A percentile compares a stretch with the other conserved stretches of the same genome.
phyloP scores from a whole-genome alignment of 1,139 yeast species.

The Sugiyamaella castrensis region DNA sequence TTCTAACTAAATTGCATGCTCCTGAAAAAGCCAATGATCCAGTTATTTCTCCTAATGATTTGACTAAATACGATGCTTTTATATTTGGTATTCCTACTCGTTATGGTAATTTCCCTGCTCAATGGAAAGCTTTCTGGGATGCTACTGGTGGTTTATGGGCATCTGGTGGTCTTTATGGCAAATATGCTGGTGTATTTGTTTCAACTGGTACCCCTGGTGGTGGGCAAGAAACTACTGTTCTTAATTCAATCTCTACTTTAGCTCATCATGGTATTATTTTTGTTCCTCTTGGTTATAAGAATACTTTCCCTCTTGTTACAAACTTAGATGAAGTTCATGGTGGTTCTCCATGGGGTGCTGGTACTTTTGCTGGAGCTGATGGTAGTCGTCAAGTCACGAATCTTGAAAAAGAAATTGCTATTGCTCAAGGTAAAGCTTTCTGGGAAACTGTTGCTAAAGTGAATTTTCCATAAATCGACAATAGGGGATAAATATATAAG shows the following conservation, averaged over 20 bases:
- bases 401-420: conserved; percentile 63
- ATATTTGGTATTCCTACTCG: conserved; percentile 82
- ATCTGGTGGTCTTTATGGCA: conserved; percentile 67
- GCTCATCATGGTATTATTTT: conserved; percentile 78
- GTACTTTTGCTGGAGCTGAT: conserved; percentile 72
- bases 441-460: conserved; percentile 42
- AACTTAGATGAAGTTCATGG: conserved; percentile 72
- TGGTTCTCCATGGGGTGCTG: conserved; percentile 89
- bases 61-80: conserved; percentile 67
- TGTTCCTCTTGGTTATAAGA: conserved; percentile 77
- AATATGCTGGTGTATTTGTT: conserved; percentile 71
- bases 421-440: conserved; percentile 62
- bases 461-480: neutral
- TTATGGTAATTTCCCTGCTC: conserved; percentile 79
- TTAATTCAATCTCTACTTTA: conserved; percentile 62
- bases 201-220: conserved; percentile 84
- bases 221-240: conserved; percentile 72
- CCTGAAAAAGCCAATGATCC: conserved; percentile 69
- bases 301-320: conserved; percentile 56
- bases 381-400: conserved; percentile 73
- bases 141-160: conserved; percentile 84
- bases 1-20: conserved; percentile 59
- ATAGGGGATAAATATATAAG: too few relatives aligned
- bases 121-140: conserved; percentile 80
- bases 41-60: conserved; percentile 58